A percentile compares a stretch with the other conserved stretches of the same genome.
phyloP scores from a whole-genome alignment of 805 yeast species.

The Saturnispora kantuleensis region DNA sequence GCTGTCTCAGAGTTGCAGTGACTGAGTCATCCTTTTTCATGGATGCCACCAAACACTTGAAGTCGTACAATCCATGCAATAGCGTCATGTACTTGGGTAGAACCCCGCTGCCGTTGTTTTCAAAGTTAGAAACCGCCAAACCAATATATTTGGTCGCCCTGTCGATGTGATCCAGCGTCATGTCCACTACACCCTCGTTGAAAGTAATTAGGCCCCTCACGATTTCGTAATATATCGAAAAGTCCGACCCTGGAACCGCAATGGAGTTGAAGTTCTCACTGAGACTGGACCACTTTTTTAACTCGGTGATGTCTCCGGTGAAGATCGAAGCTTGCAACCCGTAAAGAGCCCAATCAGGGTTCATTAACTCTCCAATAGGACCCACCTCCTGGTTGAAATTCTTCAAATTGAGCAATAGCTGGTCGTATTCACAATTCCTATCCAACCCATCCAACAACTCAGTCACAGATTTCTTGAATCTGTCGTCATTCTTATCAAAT shows the following conservation, averaged over 20 bases:
- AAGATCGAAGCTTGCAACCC: slow-evolving; percentile 72
- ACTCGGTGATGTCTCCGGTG: slow-evolving; percentile 41
- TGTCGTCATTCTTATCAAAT: slow-evolving; percentile 13
- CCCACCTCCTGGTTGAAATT: slow-evolving; percentile 20
- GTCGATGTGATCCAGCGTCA: slow-evolving; percentile 33
- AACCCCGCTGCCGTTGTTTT: slow-evolving; percentile 41
- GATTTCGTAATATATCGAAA: slow-evolving; percentile 49
- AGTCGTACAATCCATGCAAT: slow-evolving; percentile 54
- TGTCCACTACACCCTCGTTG: slow-evolving; percentile 23
- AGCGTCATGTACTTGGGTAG: slow-evolving; percentile 38
- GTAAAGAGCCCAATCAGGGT: slow-evolving; percentile 48
- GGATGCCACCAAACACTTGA: slow-evolving; percentile 30
- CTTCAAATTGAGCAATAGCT: slow-evolving; percentile 44
- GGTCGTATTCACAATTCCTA: slow-evolving; percentile 68
- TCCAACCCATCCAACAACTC: slow-evolving; percentile 61
- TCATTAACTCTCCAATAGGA: slow-evolving; percentile 2
- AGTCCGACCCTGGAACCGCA: slow-evolving; percentile 38
- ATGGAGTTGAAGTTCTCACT: slow-evolving; percentile 32
- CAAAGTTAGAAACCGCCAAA: slow-evolving; percentile 39
- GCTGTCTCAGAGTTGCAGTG: slow-evolving; percentile 13
- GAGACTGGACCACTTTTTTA: slow-evolving; percentile 49
- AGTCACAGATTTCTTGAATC: slow-evolving; percentile 31
- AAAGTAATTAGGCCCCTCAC: slow-evolving; percentile 54
- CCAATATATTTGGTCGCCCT: slow-evolving; percentile 55
- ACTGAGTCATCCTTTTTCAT: slow-evolving; percentile 12